Conservation (phyloP, 495 filamentous ascomycete species). For the Parmelia sp. region DNA sequence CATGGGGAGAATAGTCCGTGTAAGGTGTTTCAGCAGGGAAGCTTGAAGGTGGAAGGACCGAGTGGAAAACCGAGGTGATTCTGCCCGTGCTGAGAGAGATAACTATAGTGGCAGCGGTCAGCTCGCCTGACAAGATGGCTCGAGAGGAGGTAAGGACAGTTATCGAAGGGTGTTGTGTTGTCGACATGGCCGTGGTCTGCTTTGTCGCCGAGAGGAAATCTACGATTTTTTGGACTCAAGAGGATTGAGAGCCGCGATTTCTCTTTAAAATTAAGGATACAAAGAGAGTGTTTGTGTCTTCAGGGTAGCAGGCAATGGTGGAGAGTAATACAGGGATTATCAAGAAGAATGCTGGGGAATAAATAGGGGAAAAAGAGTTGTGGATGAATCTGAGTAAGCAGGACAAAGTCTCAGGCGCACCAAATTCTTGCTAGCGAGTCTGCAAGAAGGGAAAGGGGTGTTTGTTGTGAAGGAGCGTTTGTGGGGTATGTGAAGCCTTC, state of each 20-base stretch:
- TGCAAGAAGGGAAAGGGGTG: too few relatives aligned
- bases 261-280: background rate
- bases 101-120: slow-evolving; percentile 73
- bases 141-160: slow-evolving; percentile 77
- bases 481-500: slow-evolving; percentile 14
- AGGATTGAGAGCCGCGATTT: background rate
- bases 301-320: background rate
- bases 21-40: slow-evolving; percentile 72
- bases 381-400: background rate
- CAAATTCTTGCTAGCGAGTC: too few relatives aligned
- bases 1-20: slow-evolving; percentile 75
- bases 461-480: slow-evolving; percentile 7
- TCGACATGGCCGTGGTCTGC: slow-evolving; percentile 3
- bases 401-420: too few relatives aligned
- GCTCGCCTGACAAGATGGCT: slow-evolving; percentile 58
- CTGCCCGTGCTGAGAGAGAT: slow-evolving; percentile 75
- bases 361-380: background rate
- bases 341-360: slow-evolving; percentile 1
- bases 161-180: slow-evolving; percentile 35
- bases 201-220: slow-evolving; percentile 24
- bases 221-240: slow-evolving; percentile 27
- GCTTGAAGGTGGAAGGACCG: slow-evolving; percentile 60
- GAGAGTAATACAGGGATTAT: background rate
- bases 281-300: background rate
- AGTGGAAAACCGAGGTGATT: slow-evolving; percentile 70